Conservation (phyloP, 2,329 filamentous ascomycete species). For the Coleophoma eucalyptorum region DNA sequence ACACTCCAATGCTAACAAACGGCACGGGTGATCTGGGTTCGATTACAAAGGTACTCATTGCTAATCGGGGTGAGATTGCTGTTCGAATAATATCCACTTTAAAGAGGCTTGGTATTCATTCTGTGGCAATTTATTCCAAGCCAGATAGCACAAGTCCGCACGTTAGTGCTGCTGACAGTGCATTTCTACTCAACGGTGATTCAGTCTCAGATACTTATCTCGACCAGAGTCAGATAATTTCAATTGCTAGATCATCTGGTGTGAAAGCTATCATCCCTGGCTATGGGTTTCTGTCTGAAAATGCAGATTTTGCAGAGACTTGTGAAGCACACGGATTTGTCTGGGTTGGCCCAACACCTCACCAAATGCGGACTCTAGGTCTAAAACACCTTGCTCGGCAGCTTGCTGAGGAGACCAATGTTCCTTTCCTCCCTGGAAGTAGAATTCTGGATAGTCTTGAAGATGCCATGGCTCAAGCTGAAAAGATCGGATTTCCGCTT, state of each 20-base stretch:
- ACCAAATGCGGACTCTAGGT: conserved; percentile 33
- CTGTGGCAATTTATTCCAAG: conserved; percentile 8
- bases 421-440: conserved; percentile 32
- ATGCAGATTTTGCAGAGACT: conserved; percentile 53
- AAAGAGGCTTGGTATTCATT: conserved; percentile 43
- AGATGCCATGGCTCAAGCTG: conserved; percentile 23
- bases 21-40: neutral
- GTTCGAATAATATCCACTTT: conserved; percentile 52
- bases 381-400: conserved; percentile 34
- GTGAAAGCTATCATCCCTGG: conserved; percentile 63
- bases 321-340: conserved; percentile 49
- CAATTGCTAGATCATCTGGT: conserved; percentile 38
- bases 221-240: conserved; percentile 39
- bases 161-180: neutral
- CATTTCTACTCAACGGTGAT: conserved; percentile 11
- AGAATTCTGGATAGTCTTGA: conserved; percentile 21
- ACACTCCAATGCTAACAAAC: neutral
- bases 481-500: conserved; percentile 32
- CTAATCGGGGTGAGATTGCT: conserved; percentile 54
- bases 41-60: conserved; percentile 5
- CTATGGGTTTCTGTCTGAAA: conserved; percentile 64
- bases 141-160: neutral
- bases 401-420: conserved; percentile 25
- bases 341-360: conserved; percentile 54
- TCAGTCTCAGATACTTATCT: conserved; percentile 49